Conservation (phyloP, 73 alveolate species). For the Blepharisma japonicum region DNA sequence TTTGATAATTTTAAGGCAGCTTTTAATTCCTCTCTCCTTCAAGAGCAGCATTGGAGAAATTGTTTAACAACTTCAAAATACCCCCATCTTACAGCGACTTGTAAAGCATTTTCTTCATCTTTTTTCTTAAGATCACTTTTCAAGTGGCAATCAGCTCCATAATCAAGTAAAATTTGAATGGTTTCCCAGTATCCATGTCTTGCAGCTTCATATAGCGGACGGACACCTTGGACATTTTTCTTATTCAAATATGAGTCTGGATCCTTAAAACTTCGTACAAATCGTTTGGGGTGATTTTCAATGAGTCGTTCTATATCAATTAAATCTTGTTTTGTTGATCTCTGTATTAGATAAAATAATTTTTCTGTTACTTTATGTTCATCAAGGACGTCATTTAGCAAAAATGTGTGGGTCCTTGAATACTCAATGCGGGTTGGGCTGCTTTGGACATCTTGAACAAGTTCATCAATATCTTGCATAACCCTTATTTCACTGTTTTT, state of each 20-base stretch:
- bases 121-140: neutral
- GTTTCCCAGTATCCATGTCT: neutral
- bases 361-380: conserved; percentile 1
- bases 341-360: neutral
- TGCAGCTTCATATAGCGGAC: neutral
- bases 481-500: too few relatives aligned
- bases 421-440: too few relatives aligned
- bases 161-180: neutral
- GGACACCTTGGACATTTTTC: neutral
- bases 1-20: neutral
- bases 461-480: too few relatives aligned
- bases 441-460: too few relatives aligned
- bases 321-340: neutral
- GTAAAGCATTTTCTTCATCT: neutral
- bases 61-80: neutral
- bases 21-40: neutral
- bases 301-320: neutral
- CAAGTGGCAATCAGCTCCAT: neutral
- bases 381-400: neutral
- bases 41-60: neutral
- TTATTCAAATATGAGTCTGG: neutral
- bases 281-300: conserved; percentile 9
- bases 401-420: too few relatives aligned
- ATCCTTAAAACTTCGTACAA: neutral
- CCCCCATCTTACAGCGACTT: conserved; percentile 7